These are phyloP conservation scores for Knufia fluminis DNA, from an alignment of 2,329 filamentous ascomycete species.

Conservation along the genomic window DNA sequence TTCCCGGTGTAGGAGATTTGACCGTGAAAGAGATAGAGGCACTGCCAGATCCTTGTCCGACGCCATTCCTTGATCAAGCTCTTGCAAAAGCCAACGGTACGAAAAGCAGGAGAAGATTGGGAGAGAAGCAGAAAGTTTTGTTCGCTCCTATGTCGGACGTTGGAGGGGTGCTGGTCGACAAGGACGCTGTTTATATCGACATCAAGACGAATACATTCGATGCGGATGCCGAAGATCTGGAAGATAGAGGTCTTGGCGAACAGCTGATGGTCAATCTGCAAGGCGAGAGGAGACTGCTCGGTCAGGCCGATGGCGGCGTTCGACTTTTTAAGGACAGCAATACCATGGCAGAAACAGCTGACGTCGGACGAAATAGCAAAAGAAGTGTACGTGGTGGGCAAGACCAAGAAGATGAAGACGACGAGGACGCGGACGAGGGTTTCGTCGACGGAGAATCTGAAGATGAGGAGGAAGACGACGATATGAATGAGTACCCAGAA, in stretches of 20 bases:
- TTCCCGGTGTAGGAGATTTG: slow-evolving; percentile 86
- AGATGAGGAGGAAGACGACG: slow-evolving; percentile 42
- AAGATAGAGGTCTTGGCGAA: slow-evolving; percentile 83
- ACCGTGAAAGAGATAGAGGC: slow-evolving; percentile 75
- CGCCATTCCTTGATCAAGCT: slow-evolving; percentile 80
- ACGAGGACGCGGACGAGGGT: slow-evolving; percentile 41
- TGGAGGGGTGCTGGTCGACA: slow-evolving; percentile 89
- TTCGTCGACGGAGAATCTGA: slow-evolving; percentile 47
- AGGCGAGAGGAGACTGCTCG: slow-evolving; percentile 68
- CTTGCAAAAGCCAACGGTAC: slow-evolving; percentile 78
- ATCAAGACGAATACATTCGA: slow-evolving; percentile 64
- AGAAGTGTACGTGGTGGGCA: slow-evolving; percentile 44
- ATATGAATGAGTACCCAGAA: slow-evolving; percentile 32
- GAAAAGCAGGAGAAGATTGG: slow-evolving; percentile 66
- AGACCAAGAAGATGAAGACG: slow-evolving; percentile 45
- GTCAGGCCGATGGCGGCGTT: slow-evolving; percentile 71
- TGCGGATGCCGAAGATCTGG: slow-evolving; percentile 49
- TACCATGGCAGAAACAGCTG: slow-evolving; percentile 45
- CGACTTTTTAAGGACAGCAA: slow-evolving; percentile 73
- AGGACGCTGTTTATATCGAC: slow-evolving; percentile 88
- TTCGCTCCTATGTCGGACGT: slow-evolving; percentile 98
- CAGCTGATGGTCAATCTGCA: slow-evolving; percentile 89
- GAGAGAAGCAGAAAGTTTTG: slow-evolving; percentile 92
- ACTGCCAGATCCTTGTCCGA: slow-evolving; percentile 89
- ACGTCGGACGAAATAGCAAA: slow-evolving; percentile 47